phyloP scores from a whole-genome alignment of 2,329 filamentous ascomycete species.

The Alternaria infectoria region DNA sequence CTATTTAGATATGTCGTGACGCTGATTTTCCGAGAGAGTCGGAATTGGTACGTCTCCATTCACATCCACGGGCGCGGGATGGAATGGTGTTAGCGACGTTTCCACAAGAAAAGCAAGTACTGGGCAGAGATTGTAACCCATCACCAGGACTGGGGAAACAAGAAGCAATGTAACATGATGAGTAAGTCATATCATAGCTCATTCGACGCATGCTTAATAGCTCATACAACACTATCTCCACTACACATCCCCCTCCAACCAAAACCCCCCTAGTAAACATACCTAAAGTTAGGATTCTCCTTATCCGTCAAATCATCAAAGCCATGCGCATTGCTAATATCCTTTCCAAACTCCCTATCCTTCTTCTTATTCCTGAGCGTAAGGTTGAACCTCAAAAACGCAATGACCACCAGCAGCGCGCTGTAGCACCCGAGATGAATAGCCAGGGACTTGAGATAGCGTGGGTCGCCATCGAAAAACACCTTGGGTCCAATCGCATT shows the following conservation, averaged over 20 bases:
- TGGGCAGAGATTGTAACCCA: background rate
- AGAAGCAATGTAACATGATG: background rate
- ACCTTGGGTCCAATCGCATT: slow-evolving; percentile 66
- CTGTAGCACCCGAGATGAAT: slow-evolving; percentile 74
- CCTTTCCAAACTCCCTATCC: slow-evolving; percentile 52
- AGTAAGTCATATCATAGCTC: background rate
- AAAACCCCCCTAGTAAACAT: slow-evolving; percentile 49
- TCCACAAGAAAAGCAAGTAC: background rate
- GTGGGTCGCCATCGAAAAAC: slow-evolving; percentile 61
- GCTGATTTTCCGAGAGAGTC: too few relatives aligned
- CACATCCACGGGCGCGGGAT: too few relatives aligned
- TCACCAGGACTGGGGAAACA: background rate
- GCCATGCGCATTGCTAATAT: slow-evolving; percentile 51
- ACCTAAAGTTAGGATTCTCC: slow-evolving; percentile 67
- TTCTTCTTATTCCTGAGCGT: slow-evolving; percentile 64
- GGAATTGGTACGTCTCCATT: too few relatives aligned
- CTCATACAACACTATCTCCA: background rate
- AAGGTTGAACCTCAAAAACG: slow-evolving; percentile 66
- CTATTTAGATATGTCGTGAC: too few relatives aligned
- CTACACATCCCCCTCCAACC: background rate
- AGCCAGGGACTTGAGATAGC: slow-evolving; percentile 73
- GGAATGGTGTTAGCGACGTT: background rate
- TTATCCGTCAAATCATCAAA: slow-evolving; percentile 69
- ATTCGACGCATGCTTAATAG: too few relatives aligned
- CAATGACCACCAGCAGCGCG: slow-evolving; percentile 63